Conservation (phyloP, 73 alveolate genomes). For the Stentor roeselii region DNA sequence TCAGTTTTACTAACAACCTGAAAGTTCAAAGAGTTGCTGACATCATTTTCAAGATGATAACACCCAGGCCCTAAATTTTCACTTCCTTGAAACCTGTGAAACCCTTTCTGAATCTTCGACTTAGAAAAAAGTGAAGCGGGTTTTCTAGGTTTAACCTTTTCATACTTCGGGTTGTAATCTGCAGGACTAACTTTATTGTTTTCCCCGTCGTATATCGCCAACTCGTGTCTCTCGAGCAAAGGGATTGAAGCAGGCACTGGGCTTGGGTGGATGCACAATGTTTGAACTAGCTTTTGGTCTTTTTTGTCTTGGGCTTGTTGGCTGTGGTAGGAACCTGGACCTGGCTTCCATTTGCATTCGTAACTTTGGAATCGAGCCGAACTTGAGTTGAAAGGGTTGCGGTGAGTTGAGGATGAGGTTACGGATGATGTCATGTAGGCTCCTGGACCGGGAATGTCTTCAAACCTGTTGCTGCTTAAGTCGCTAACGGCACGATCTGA, state of each 20-base stretch:
- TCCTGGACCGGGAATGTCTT: slow-evolving; percentile 22
- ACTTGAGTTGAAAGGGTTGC: not conserved
- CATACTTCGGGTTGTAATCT: not conserved
- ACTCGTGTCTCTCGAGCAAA: slow-evolving; percentile 2
- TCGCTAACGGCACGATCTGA: slow-evolving; percentile 19
- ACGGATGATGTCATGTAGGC: not conserved
- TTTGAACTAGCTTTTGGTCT: not conserved
- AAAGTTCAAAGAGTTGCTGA: no score
- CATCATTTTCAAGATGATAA: not conserved
- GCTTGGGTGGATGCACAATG: not conserved
- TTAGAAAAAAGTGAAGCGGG: not conserved
- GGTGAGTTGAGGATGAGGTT: not conserved
- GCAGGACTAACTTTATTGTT: slow-evolving; percentile 5
- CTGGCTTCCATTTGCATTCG: slow-evolving; percentile 8
- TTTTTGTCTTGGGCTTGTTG: not conserved
- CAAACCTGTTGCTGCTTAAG: not conserved
- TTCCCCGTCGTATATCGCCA: slow-evolving; percentile 9
- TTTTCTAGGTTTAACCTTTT: slow-evolving; percentile 12
- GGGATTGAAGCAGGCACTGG: slow-evolving; percentile 29
- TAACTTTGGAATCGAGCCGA: not conserved
- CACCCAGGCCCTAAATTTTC: not conserved
- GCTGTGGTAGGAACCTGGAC: not conserved
- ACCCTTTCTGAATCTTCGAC: not conserved
- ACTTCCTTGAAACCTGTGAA: not conserved
- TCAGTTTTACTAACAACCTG: no score